A percentile compares a stretch with the other conserved stretches of the same genome.
Conservation (phyloP, 148 eudicot species). For the Chenopodium album region DNA sequence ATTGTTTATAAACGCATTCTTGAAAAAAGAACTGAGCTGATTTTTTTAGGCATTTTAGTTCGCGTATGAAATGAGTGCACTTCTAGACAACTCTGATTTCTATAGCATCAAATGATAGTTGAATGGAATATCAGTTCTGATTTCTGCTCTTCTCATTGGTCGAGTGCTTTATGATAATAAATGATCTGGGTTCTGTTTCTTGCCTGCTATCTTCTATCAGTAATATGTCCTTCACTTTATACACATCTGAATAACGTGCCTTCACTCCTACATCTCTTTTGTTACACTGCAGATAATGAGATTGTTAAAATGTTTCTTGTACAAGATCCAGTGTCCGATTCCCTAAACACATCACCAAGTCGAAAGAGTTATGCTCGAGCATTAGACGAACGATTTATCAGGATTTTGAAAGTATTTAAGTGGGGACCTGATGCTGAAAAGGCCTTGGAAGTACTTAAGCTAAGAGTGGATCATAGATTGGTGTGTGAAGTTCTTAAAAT, state of each 20-base stretch:
- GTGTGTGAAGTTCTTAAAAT: conserved; percentile 85
- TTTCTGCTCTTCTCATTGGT: not conserved
- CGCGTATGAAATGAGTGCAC: not conserved
- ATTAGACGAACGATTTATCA: conserved; percentile 83
- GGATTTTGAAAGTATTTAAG: conserved; percentile 89
- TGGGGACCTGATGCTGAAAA: conserved; percentile 99
- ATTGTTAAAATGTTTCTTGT: conserved; percentile 80
- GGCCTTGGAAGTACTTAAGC: conserved; percentile 85
- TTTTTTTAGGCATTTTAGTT: not conserved
- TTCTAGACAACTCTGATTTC: not conserved
- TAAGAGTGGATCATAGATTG: conserved; percentile 84
- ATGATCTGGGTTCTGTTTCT: not conserved
- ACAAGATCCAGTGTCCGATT: conserved; percentile 43
- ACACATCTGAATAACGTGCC: not conserved
- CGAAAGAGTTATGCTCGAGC: conserved; percentile 38
- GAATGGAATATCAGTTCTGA: not conserved
- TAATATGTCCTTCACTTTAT: not conserved
- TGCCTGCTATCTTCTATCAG: not conserved
- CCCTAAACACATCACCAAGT: conserved; percentile 24
- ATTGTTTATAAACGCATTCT: not conserved
- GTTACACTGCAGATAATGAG: conserved; percentile 57
- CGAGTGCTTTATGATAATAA: not conserved
- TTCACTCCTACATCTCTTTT: not conserved
- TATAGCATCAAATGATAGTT: not conserved
- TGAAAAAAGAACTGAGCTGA: not conserved